A percentile compares a stretch with the other conserved stretches of the same genome.
Conservation (phyloP, 129 eudicot genomes). For the Artemisia argyi region DNA sequence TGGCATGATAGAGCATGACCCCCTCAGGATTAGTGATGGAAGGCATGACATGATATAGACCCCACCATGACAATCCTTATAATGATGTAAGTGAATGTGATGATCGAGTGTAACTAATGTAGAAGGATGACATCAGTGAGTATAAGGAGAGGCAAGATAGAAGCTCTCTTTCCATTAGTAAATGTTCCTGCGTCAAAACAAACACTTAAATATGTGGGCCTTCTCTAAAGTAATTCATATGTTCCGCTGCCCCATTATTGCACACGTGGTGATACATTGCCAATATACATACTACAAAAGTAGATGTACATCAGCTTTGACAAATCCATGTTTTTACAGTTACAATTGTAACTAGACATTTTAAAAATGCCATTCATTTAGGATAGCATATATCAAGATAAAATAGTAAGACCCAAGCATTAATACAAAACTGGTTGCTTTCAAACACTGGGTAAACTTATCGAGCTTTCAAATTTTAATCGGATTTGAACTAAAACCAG, state of each 20-base stretch:
- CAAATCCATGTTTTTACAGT: neutral
- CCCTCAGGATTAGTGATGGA: conserved; percentile 44
- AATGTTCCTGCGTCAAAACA: conserved; percentile 98
- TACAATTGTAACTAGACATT: neutral
- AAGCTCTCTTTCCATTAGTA: conserved; percentile 71
- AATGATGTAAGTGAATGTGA: conserved; percentile 45
- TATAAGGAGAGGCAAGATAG: conserved; percentile 66
- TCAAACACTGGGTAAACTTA: too few species aligned
- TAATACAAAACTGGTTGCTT: too few species aligned
- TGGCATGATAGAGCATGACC: conserved; percentile 49
- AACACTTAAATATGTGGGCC: conserved; percentile 67
- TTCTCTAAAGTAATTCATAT: conserved; percentile 34
- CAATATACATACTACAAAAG: conserved; percentile 12
- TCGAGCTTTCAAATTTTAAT: too few species aligned
- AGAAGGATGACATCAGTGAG: conserved; percentile 64
- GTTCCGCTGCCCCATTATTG: conserved; percentile 21
- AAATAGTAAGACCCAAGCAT: too few species aligned
- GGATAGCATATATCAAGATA: too few species aligned
- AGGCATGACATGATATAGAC: conserved; percentile 78
- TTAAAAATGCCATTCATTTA: too few species aligned
- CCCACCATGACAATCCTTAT: conserved; percentile 73
- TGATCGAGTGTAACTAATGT: conserved; percentile 56
- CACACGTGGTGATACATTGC: conserved; percentile 15
- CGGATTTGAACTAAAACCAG: too few species aligned
- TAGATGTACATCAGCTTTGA: neutral